These are phyloP conservation scores for Carex kokanica DNA, from an alignment of 176 grass and related monocot genomes.

Conservation along the genomic window DNA sequence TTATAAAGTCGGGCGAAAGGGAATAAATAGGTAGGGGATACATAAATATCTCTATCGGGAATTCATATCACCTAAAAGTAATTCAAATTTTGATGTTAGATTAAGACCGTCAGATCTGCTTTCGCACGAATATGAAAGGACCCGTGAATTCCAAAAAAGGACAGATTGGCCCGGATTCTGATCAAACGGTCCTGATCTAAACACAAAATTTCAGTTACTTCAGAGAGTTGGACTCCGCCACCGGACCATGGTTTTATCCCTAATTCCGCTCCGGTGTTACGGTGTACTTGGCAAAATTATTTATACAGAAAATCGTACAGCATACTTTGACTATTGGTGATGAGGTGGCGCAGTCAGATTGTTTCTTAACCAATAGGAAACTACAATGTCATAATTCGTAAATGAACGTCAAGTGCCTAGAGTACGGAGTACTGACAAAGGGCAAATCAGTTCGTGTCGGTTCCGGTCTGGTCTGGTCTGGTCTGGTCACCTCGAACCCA, in stretches of 20 bases:
- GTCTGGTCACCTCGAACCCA: neutral
- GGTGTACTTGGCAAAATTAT: neutral
- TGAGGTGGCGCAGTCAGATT: neutral
- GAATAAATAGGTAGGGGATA: neutral
- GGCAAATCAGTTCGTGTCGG: neutral
- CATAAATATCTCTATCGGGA: conserved; percentile 6
- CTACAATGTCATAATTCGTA: neutral
- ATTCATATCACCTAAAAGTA: no score
- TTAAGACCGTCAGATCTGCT: no score
- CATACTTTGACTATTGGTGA: neutral
- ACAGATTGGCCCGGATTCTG: no score
- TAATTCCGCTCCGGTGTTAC: conserved; percentile 15
- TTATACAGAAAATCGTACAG: neutral
- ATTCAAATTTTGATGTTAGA: no score
- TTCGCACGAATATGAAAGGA: no score
- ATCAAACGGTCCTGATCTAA: no score
- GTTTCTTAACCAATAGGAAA: neutral
- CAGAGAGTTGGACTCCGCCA: no score
- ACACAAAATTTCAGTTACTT: no score
- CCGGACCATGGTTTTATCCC: conserved; percentile 20
- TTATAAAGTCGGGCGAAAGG: neutral
- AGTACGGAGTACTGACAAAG: neutral
- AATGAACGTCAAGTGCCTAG: neutral
- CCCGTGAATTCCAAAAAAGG: no score
- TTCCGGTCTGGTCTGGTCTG: neutral